phyloP scores from a whole-genome alignment of 192 early-diverging fungal genomes.

The Linnemannia schmuckeri region DNA sequence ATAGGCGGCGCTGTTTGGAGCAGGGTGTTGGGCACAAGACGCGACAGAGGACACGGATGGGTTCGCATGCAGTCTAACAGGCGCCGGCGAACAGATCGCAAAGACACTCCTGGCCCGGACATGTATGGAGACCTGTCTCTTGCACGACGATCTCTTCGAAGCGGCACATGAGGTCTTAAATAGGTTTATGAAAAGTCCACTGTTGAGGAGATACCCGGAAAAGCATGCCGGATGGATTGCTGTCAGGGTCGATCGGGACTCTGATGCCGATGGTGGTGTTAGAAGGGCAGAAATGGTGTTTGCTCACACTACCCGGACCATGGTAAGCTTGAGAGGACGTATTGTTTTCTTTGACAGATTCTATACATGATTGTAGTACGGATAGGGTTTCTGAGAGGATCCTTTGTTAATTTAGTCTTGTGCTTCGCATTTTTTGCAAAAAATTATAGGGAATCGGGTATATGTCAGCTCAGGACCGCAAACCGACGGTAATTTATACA shows the following conservation, averaged over 20 bases:
- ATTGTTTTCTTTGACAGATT: not conserved
- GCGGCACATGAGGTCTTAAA: slow-evolving; percentile 6
- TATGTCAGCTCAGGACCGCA: slow-evolving; percentile 35
- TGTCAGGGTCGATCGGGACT: slow-evolving; percentile 17
- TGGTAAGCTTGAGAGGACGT: slow-evolving; percentile 56
- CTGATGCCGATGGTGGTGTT: not conserved
- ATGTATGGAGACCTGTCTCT: slow-evolving; percentile 57
- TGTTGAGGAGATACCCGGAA: slow-evolving; percentile 37
- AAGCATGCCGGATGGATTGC: slow-evolving; percentile 55
- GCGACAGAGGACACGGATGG: slow-evolving; percentile 21
- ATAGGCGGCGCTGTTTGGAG: slow-evolving; percentile 86
- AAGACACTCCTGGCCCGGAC: slow-evolving; percentile 75
- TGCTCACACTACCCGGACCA: slow-evolving; percentile 80
- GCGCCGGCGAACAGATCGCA: slow-evolving; percentile 91
- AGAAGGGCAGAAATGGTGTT: slow-evolving; percentile 71
- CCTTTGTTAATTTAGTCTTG: not conserved
- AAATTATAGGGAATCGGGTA: slow-evolving; percentile 24
- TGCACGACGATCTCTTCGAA: not conserved
- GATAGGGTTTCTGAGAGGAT: not conserved
- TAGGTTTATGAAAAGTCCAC: slow-evolving; percentile 36
- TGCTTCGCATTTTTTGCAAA: not conserved
- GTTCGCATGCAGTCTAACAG: slow-evolving; percentile 76
- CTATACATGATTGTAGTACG: too few species aligned
- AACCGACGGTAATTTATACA: slow-evolving; percentile 27
- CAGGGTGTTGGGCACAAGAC: slow-evolving; percentile 85